Percentiles rank a stretch among this genome's conserved stretches.
phyloP scores from a whole-genome alignment of 495 filamentous ascomycete species.

The Trichoderma reesei region DNA sequence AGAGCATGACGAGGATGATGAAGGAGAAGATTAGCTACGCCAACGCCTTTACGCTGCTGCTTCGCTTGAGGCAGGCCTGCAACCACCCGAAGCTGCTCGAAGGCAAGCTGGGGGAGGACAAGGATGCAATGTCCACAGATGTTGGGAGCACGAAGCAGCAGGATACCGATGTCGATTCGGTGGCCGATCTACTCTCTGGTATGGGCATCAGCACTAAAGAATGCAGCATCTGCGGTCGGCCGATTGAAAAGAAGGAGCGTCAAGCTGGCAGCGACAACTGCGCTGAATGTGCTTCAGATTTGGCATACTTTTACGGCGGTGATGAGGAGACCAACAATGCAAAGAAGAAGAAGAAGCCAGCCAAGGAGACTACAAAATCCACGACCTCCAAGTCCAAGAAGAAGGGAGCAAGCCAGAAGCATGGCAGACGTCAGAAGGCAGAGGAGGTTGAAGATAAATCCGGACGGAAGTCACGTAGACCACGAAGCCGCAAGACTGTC shows the following conservation, averaged over 20 bases:
- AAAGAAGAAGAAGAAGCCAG: constrained; percentile 35
- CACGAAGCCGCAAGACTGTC: constrained; percentile 44
- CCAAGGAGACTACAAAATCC: constrained; percentile 13
- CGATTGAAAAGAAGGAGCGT: constrained; percentile 52
- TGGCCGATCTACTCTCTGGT: constrained; percentile 77
- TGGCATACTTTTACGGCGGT: constrained; percentile 29
- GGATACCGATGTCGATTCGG: constrained; percentile 56
- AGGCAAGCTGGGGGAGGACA: constrained; percentile 74
- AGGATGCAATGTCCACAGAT: constrained; percentile 67
- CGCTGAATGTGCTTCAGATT: constrained; percentile 59
- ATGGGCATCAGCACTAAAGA: constrained; percentile 66
- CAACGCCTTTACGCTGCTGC: constrained; percentile 58
- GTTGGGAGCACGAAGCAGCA: constrained; percentile 35
- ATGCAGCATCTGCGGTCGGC: constrained; percentile 79
- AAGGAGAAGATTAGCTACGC: constrained; percentile 64
- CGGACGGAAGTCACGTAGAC: constrained; percentile 31
- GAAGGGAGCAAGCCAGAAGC: not conserved
- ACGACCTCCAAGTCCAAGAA: not conserved
- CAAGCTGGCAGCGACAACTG: constrained; percentile 48
- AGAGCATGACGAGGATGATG: constrained; percentile 82
- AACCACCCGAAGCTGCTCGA: constrained; percentile 86
- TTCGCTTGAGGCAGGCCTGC: constrained; percentile 84
- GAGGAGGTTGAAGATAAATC: constrained; percentile 31
- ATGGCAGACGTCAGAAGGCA: constrained; percentile 33
- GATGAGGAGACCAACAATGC: constrained; percentile 28